Percentiles rank a stretch among this genome's conserved stretches.
phyloP scores from a whole-genome alignment of 2,329 filamentous ascomycete genomes.

The Colletotrichum brevisporum region DNA sequence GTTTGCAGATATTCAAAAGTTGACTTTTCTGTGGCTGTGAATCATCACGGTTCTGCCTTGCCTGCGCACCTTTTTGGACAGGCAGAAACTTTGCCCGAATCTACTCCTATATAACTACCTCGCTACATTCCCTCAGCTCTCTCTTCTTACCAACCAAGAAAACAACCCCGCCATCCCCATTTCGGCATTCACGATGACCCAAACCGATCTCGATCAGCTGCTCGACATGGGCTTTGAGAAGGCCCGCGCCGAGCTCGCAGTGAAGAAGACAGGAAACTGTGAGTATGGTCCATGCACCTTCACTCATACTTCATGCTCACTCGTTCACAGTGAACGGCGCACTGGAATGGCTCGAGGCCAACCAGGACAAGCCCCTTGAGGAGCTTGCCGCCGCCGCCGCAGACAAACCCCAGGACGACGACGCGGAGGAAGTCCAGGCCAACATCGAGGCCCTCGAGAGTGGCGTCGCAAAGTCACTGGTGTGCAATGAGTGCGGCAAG shows the following conservation, averaged over 20 bases:
- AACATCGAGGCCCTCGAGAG: slow-evolving; percentile 77
- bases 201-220: slow-evolving; percentile 72
- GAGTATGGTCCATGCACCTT: slow-evolving; percentile 53
- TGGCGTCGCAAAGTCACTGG: slow-evolving; percentile 83
- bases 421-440: slow-evolving; percentile 63
- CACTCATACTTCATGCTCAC: slow-evolving; percentile 19
- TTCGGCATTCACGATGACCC: slow-evolving; percentile 62
- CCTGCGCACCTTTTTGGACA: not conserved
- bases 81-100: not conserved
- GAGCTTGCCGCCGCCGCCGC: slow-evolving; percentile 74
- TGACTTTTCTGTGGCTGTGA: not conserved
- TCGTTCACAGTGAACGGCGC: slow-evolving; percentile 80
- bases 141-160: slow-evolving; percentile 32
- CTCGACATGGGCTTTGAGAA: slow-evolving; percentile 86
- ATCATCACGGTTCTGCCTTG: not conserved
- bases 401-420: slow-evolving; percentile 57
- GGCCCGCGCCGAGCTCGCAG: slow-evolving; percentile 84
- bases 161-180: slow-evolving; percentile 31
- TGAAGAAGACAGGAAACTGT: slow-evolving; percentile 87
- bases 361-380: slow-evolving; percentile 88
- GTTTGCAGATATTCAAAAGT: not conserved
- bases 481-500: slow-evolving; percentile 97
- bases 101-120: slow-evolving; percentile 31
- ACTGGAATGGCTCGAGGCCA: slow-evolving; percentile 94
- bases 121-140: slow-evolving; percentile 28